These are phyloP conservation scores for Endotrypanum monterogeii DNA, from an alignment of 208 protist species.

Conservation along the genomic window DNA sequence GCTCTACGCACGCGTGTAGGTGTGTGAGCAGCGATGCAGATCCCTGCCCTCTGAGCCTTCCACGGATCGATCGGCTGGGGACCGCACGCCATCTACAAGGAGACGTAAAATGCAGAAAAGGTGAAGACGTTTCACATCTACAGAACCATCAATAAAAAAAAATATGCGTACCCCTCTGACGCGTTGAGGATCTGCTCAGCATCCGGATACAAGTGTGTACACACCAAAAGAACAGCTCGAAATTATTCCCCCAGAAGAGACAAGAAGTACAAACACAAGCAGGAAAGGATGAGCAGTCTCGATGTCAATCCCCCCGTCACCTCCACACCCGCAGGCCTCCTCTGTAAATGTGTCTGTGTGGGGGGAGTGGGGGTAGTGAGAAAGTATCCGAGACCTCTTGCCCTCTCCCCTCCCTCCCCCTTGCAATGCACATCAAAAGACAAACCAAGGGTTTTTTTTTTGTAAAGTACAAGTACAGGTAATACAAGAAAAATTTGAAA, in stretches of 20 bases:
- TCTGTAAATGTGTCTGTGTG: neutral
- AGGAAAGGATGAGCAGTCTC: neutral
- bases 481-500: neutral
- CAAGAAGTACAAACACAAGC: neutral
- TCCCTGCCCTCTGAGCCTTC: neutral
- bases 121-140: neutral
- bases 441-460: neutral
- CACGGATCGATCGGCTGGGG: neutral
- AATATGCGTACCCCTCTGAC: neutral
- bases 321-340: neutral
- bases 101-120: slow-evolving; percentile 14
- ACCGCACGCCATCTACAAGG: slow-evolving; percentile 5
- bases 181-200: neutral
- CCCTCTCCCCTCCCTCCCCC: neutral
- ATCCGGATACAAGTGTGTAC: neutral
- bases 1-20: neutral
- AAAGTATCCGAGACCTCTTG: neutral
- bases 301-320: neutral
- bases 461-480: slow-evolving; percentile 1
- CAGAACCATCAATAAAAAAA: slow-evolving; percentile 12
- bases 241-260: neutral
- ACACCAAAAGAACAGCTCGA: neutral
- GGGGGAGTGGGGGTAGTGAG: neutral
- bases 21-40: neutral
- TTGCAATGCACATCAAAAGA: neutral